Conservation (phyloP, 177 flowering plant species). For the Vitis hybrid region DNA sequence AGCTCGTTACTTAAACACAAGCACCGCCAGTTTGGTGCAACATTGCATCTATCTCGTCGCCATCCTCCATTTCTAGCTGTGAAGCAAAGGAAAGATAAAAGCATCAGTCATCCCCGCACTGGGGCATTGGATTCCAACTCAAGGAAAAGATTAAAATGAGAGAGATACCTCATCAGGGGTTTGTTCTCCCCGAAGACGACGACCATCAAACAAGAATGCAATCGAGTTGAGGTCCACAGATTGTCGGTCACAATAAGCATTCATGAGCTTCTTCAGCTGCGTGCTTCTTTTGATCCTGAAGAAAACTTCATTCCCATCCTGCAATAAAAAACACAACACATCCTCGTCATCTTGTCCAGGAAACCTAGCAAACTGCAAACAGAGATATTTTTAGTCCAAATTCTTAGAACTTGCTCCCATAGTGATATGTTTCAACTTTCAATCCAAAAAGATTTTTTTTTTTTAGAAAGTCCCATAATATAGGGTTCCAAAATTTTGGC, state of each 20-base stretch:
- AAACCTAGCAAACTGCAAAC: too few relatives aligned
- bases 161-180: slow-evolving; percentile 50
- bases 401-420: too few relatives aligned
- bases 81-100: neutral
- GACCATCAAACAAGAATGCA: slow-evolving; percentile 58
- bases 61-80: slow-evolving; percentile 59
- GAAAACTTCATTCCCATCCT: slow-evolving; percentile 61
- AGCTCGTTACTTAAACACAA: too few relatives aligned
- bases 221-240: slow-evolving; percentile 50
- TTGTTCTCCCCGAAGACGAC: slow-evolving; percentile 49
- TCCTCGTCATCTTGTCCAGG: too few relatives aligned
- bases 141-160: neutral
- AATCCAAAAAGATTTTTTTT: too few relatives aligned
- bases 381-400: too few relatives aligned
- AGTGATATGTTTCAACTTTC: too few relatives aligned
- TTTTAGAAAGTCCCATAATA: too few relatives aligned
- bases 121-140: too few relatives aligned
- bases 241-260: slow-evolving; percentile 53
- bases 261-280: slow-evolving; percentile 54
- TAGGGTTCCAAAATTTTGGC: too few relatives aligned
- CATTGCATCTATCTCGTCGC: slow-evolving; percentile 54
- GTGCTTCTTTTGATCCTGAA: slow-evolving; percentile 56
- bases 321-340: neutral
- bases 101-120: neutral
- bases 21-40: slow-evolving; percentile 49